Base-by-base conservation (phyloP, 805 yeast species). In the Hanseniaspora taiwanica region DNA sequence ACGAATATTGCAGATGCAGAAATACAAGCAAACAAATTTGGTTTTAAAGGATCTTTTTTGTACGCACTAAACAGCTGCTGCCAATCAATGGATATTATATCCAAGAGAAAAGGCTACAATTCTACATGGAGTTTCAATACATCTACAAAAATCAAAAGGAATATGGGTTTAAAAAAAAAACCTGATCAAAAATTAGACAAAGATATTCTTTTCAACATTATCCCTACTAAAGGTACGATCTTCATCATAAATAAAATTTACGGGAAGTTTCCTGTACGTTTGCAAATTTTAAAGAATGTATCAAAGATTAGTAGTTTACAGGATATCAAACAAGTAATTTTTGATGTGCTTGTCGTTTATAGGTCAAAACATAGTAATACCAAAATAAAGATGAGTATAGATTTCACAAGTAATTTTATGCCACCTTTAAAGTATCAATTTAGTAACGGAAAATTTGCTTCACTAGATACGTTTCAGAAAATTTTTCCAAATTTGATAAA, bases 41-140 rank as follows among this genome's bases (percentile, higher is more conserved):
- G 94, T 1, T 81, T 77, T 51, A 65, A 82, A 37, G 94, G 94
- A 1, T 81, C 78, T 48, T 81, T 91, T 0, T 47, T 84, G 14
- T 62, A 66, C 39, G 66, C 78, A 1, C 59, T 84, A 3, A 55
- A 71, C n/a, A 62, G 66, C 0, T 50, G 73, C 6, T 61, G 36
- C 14, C 3, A 78, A 0, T 54, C 64, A 12, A 44, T 75, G n/a
- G 50, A 64, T 0, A 54, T 83, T 1, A 53, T 65, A 1, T 69
- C 89, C 0, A 71, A 69, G 43, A 46, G 57, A 0, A 43, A 40
- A 13, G 55, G 51, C 5, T 54, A 46, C 40, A 56, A 54, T 36
- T 49, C 53, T 6, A 46, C 61, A 0, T 64, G 63, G 54, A 42
- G 45, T 23, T 37, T 45, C 8, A 37, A 40, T 17, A 17, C 20